Evolutionary conservation across 768 basidiomycete genomes (phyloP).

Genomic region (Panaeolus cyanescens): DNA sequence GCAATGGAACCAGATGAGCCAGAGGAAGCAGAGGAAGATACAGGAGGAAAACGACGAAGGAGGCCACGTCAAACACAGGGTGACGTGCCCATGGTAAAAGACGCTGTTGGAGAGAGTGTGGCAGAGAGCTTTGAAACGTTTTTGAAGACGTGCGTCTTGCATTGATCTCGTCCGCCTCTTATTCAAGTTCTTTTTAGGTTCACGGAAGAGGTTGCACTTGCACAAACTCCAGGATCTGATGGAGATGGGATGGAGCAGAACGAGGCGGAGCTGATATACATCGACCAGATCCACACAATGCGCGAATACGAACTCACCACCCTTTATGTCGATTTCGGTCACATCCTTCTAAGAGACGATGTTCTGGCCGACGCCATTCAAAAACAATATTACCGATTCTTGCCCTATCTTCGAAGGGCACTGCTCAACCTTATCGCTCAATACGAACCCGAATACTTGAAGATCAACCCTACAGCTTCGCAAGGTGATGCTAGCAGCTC

Average conservation of each 20-base stretch:
- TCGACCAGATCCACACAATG: slow-evolving; percentile 95
- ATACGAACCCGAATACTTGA: slow-evolving; percentile 92
- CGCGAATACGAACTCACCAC: slow-evolving; percentile 93
- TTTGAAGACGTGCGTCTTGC: slow-evolving; percentile 74
- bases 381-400: slow-evolving; percentile 94
- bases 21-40: slow-evolving; percentile 38
- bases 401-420: slow-evolving; percentile 92
- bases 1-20: slow-evolving; percentile 56
- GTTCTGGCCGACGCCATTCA: slow-evolving; percentile 93
- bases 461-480: slow-evolving; percentile 89
- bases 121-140: slow-evolving; percentile 91
- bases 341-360: slow-evolving; percentile 88
- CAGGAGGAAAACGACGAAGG: slow-evolving; percentile 36
- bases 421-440: slow-evolving; percentile 87
- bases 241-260: slow-evolving; percentile 54
- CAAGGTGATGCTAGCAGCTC: slow-evolving; percentile 86
- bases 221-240: slow-evolving; percentile 81
- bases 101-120: slow-evolving; percentile 95
- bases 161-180: slow-evolving; percentile 1
- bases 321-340: slow-evolving; percentile 93
- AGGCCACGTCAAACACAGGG: slow-evolving; percentile 53
- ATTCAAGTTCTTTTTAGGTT: slow-evolving; percentile 52
- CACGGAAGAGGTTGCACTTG: slow-evolving; percentile 77
- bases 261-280: slow-evolving; percentile 75
- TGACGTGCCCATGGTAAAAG: slow-evolving; percentile 86